A percentile compares a stretch with the other conserved stretches of the same genome.
Evolutionary conservation across 768 basidiomycete species (phyloP).

Genomic region (Tylopilus plumbeoviolaceoides): DNA sequence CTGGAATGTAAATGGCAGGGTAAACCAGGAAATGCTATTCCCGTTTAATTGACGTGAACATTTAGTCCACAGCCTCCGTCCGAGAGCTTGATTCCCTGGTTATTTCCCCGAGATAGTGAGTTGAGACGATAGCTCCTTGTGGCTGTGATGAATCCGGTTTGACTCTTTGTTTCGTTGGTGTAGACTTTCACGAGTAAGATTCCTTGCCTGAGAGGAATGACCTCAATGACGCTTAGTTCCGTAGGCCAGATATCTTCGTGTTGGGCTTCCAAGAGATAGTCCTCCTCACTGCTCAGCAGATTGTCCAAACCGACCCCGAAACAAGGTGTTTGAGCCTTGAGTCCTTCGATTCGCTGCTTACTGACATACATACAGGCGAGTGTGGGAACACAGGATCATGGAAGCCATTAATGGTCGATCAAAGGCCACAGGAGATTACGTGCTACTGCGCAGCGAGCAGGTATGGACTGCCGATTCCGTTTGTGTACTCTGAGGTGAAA

Average conservation of each 20-base stretch:
- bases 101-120: constrained; percentile 81
- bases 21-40: constrained; percentile 32
- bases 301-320: constrained; percentile 92
- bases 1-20: constrained; percentile 94
- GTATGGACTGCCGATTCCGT: constrained; percentile 32
- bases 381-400: constrained; percentile 83
- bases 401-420: constrained; percentile 73
- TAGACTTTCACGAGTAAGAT: constrained; percentile 20
- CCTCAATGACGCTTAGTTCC: constrained; percentile 16
- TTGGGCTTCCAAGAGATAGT: constrained; percentile 98
- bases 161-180: background rate
- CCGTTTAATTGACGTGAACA: constrained; percentile 8
- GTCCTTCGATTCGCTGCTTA: background rate
- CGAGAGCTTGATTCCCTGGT: constrained; percentile 84
- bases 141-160: background rate
- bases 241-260: constrained; percentile 83
- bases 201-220: constrained; percentile 12
- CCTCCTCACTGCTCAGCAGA: constrained; percentile 95
- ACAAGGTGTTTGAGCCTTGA: constrained; percentile 55
- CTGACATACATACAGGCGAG: constrained; percentile 47
- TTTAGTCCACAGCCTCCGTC: constrained; percentile 51
- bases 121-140: constrained; percentile 4
- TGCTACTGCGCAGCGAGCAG: constrained; percentile 90
- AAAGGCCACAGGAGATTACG: constrained; percentile 67
- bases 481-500: background rate